These are phyloP conservation scores for Cardamine occulta DNA, from an alignment of 345 rosid genomes.

Conservation along the genomic window DNA sequence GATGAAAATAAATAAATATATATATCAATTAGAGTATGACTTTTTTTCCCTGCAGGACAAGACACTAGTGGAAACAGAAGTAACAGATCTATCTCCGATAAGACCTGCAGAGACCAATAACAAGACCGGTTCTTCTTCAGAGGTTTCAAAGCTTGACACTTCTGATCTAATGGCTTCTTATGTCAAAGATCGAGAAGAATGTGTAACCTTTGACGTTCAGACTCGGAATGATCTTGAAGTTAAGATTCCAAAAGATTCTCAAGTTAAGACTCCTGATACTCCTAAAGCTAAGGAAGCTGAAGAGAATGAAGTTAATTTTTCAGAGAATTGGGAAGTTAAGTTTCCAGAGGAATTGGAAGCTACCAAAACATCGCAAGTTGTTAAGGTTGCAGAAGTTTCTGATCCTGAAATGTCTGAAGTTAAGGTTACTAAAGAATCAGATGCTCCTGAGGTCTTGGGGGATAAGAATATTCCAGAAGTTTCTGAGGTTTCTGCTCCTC, in stretches of 20 bases:
- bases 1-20: too few species aligned
- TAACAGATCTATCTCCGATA: neutral
- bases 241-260: conserved; percentile 21
- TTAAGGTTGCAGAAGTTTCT: conserved; percentile 7
- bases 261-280: conserved; percentile 40
- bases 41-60: conserved; percentile 17
- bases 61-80: conserved; percentile 2
- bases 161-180: neutral
- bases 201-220: conserved; percentile 13
- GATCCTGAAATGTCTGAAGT: conserved; percentile 15
- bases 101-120: neutral
- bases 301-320: conserved; percentile 2
- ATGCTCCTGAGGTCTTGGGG: conserved; percentile 26
- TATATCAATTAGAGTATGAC: neutral
- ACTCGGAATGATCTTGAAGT: conserved; percentile 35
- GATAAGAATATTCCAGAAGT: conserved; percentile 16
- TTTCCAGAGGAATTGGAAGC: conserved; percentile 39
- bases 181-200: conserved; percentile 30
- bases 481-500: neutral
- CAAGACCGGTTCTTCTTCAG: conserved; percentile 21
- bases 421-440: conserved; percentile 21
- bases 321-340: conserved; percentile 41
- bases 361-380: conserved; percentile 13
- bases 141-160: conserved; percentile 29
- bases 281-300: conserved; percentile 19